A percentile compares a stretch with the other conserved stretches of the same genome.
These are phyloP conservation scores for Vigna trinervia DNA, from an alignment of 306 rosid species.

Conservation along the genomic window DNA sequence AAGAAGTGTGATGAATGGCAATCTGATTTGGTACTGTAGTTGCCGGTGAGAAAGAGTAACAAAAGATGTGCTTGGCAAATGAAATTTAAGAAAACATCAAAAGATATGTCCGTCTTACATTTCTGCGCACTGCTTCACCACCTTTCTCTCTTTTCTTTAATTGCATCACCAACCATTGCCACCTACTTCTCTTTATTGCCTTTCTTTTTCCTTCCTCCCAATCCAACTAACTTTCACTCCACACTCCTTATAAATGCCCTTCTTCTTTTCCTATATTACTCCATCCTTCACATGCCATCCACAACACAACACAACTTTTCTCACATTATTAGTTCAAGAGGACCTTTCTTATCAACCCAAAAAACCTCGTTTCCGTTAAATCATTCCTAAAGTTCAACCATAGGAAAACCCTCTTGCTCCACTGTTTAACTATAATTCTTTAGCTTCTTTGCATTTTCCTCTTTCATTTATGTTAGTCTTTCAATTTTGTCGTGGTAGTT, in stretches of 20 bases:
- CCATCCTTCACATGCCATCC: constrained; percentile 11
- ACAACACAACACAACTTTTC: neutral
- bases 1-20: neutral
- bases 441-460: constrained; percentile 1
- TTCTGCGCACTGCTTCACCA: constrained; percentile 36
- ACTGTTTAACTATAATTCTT: constrained; percentile 15
- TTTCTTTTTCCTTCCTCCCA: constrained; percentile 38
- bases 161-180: constrained; percentile 62
- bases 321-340: constrained; percentile 33
- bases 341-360: constrained; percentile 28
- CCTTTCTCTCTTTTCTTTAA: constrained; percentile 48
- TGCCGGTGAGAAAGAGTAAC: neutral
- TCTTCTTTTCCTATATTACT: constrained; percentile 29
- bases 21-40: neutral
- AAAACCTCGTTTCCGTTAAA: constrained; percentile 25
- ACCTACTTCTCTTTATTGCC: constrained; percentile 62
- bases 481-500: constrained; percentile 31
- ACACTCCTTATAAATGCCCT: constrained; percentile 33
- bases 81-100: constrained; percentile 49
- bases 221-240: constrained; percentile 43
- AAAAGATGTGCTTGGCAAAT: constrained; percentile 8
- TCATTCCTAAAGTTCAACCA: neutral
- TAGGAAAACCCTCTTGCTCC: neutral
- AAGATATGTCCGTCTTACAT: constrained; percentile 39
- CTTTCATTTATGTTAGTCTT: constrained; percentile 19